Base-by-base conservation (phyloP, 2,329 filamentous ascomycete species). In the Aspergillus sp. region DNA sequence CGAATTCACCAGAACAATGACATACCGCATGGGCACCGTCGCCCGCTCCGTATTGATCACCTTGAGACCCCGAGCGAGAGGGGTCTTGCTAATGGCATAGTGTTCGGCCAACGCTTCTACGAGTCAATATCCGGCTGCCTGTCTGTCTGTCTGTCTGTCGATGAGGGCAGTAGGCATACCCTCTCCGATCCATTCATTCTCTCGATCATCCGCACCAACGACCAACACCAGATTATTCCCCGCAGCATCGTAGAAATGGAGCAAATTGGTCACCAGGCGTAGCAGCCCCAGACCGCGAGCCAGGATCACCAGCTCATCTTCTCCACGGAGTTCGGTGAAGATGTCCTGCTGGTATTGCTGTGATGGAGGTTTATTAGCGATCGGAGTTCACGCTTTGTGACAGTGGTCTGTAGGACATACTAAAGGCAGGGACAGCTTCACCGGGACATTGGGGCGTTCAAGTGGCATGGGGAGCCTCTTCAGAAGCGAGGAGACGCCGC, bases 141-240 rank as follows among this genome's bases (percentile, higher is more conserved):
- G 19, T 19, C 19, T 19, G 19, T 19, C 19, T 19, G 19, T 19
- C 19, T 19, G 19, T 19, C 19, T 19, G 19, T 19, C 19, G 19
- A 19, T 19, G 26, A 9, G 34, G 26, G 8, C 42, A 28, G 29
- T 19, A 19, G 36, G 46, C 62, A 27, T 61, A 73, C 72, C 70
- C 72, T 97, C 93, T 56, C 93, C 93, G 50, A 98, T 89, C 90
- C 91, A 97, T 47, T 85, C 83, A 79, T 96, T 96, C 63, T 98
- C 93, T 49, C 87, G 82, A 32, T 96, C 89, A 50, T 93, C 86
- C 33, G 93, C 90, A 7, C 89, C 90, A 38, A 97, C 82, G 19
- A 98, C 72, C 40, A 98, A 75, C 42, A 98, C 83, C 46, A 98
- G 74, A 62, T 94, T 97, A 69, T 93, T 94, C 9, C 93, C 93